A percentile compares a stretch with the other conserved stretches of the same genome.
Conservation (phyloP, 257 asterid species). For the Solanum pennellii region DNA sequence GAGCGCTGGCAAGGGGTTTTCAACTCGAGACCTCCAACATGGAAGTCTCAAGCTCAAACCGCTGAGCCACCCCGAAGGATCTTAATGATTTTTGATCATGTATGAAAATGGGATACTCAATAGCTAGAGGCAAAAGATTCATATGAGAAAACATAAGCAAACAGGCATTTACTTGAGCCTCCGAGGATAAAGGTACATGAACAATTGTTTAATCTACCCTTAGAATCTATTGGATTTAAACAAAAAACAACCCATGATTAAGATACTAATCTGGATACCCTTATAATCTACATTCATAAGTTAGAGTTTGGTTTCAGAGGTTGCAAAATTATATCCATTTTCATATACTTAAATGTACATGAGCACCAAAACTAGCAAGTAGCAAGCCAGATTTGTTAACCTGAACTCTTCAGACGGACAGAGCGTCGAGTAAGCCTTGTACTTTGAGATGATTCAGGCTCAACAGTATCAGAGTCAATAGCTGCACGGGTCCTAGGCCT, state of each 20-base stretch:
- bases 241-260: background rate
- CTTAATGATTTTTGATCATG: background rate
- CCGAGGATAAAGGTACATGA: background rate
- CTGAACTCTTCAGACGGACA: slow-evolving; percentile 18
- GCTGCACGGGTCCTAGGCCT: slow-evolving; percentile 15
- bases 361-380: background rate
- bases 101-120: background rate
- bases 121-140: background rate
- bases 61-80: no score
- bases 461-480: slow-evolving; percentile 6
- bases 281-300: background rate
- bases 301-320: background rate
- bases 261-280: background rate
- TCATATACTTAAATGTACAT: background rate
- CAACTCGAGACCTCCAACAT: no score
- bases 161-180: background rate
- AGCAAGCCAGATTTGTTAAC: slow-evolving; percentile 1
- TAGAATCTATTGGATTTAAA: background rate
- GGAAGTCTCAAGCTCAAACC: no score
- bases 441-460: slow-evolving; percentile 8
- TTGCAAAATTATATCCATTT: background rate
- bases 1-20: no score
- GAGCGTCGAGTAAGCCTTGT: slow-evolving; percentile 47
- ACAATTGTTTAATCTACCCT: background rate
- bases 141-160: background rate